Evolutionary conservation across 768 basidiomycete genomes (phyloP).

Genomic region (Lactarius quietus): DNA sequence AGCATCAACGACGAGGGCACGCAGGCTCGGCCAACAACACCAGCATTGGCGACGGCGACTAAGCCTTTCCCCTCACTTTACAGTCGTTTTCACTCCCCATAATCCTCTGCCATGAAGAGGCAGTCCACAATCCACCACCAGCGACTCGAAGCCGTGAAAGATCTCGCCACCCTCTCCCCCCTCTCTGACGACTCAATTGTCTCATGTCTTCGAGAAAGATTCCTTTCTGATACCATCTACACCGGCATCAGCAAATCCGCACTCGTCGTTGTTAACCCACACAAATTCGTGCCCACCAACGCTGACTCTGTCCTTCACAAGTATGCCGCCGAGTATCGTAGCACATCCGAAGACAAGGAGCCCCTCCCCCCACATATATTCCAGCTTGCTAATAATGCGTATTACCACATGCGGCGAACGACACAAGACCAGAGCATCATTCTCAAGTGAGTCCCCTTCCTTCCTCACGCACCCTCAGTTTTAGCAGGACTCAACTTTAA

Average conservation of each 20-base stretch:
- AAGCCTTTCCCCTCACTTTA: not conserved
- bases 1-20: conserved; percentile 13
- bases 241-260: conserved; percentile 66
- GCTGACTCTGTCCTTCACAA: conserved; percentile 81
- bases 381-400: conserved; percentile 84
- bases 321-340: conserved; percentile 83
- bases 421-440: conserved; percentile 89
- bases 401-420: conserved; percentile 95
- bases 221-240: conserved; percentile 81
- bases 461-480: not conserved
- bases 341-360: conserved; percentile 60
- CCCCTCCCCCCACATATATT: conserved; percentile 84
- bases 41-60: not conserved
- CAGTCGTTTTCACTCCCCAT: conserved; percentile 16
- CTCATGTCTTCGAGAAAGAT: conserved; percentile 79
- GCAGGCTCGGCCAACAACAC: not conserved
- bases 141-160: conserved; percentile 66
- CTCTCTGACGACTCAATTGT: conserved; percentile 83
- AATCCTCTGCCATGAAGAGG: conserved; percentile 36
- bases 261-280: conserved; percentile 87
- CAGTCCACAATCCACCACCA: conserved; percentile 54
- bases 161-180: conserved; percentile 64
- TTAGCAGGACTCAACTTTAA: not conserved
- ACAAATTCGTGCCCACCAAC: conserved; percentile 83
- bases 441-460: conserved; percentile 57